These are phyloP conservation scores for Salvia splendens DNA, from an alignment of 257 asterid species.

Conservation along the genomic window DNA sequence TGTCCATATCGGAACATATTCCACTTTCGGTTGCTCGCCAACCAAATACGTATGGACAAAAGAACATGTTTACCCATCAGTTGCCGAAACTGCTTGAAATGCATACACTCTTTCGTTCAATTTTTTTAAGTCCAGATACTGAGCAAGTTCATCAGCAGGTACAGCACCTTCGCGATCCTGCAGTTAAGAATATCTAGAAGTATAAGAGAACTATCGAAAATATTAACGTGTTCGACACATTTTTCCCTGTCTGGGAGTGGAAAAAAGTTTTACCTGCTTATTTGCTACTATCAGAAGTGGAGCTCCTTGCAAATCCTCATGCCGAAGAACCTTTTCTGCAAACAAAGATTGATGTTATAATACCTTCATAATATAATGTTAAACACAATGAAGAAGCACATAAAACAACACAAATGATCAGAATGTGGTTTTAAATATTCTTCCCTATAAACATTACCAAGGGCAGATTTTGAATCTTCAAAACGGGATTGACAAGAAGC, in stretches of 20 bases:
- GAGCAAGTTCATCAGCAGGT: conserved; percentile 74
- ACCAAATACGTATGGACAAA: background rate
- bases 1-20: background rate
- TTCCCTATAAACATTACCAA: conserved; percentile 50
- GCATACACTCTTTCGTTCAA: conserved; percentile 76
- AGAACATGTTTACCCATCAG: conserved; percentile 58
- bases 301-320: conserved; percentile 88
- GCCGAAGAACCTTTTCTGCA: conserved; percentile 82
- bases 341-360: conserved; percentile 27
- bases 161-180: conserved; percentile 88
- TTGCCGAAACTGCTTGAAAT: conserved; percentile 71
- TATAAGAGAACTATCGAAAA: too few relatives aligned
- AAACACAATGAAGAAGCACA: conserved; percentile 10
- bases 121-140: conserved; percentile 75
- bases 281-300: conserved; percentile 81
- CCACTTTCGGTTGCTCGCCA: background rate
- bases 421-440: conserved; percentile 6
- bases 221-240: too few relatives aligned
- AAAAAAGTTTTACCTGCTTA: conserved; percentile 60
- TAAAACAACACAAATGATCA: background rate
- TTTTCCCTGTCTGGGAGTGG: background rate
- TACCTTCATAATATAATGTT: conserved; percentile 2
- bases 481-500: conserved; percentile 78
- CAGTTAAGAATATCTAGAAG: conserved; percentile 5
- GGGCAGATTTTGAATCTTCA: conserved; percentile 88